phyloP scores from a whole-genome alignment of 2,329 filamentous ascomycete genomes.

The Cordyceps pruinosa region DNA sequence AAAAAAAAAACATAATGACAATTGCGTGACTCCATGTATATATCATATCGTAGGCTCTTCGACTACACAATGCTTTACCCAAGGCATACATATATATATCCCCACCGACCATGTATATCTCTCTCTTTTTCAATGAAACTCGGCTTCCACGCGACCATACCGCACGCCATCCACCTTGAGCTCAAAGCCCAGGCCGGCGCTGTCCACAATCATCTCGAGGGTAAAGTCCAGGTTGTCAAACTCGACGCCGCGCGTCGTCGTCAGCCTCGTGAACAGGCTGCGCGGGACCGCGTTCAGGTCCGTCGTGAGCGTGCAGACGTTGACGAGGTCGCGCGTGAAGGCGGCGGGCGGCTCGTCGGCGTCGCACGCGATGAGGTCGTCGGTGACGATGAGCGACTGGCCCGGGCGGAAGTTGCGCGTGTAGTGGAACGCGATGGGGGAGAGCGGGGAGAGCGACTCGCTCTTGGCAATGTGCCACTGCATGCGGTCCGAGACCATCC shows the following conservation, averaged over 20 bases:
- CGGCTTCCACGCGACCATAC: slow-evolving; percentile 70
- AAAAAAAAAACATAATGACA: neutral
- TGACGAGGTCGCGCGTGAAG: slow-evolving; percentile 55
- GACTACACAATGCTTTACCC: neutral
- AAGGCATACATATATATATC: neutral
- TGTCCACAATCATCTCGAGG: slow-evolving; percentile 76
- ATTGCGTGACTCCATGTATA: neutral
- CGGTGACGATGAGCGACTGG: slow-evolving; percentile 69
- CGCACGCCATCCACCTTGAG: slow-evolving; percentile 70
- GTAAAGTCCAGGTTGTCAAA: slow-evolving; percentile 80
- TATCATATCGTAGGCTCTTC: neutral
- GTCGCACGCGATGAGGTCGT: slow-evolving; percentile 72
- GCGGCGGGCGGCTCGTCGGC: slow-evolving; percentile 57
- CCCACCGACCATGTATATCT: neutral
- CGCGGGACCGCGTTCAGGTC: slow-evolving; percentile 70
- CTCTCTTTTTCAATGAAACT: slow-evolving; percentile 53
- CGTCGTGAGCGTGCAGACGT: slow-evolving; percentile 75
- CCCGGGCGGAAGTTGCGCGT: slow-evolving; percentile 76
- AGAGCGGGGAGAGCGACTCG: slow-evolving; percentile 65
- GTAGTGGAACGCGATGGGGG: slow-evolving; percentile 76
- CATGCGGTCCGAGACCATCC: slow-evolving; percentile 80
- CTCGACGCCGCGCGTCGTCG: slow-evolving; percentile 71
- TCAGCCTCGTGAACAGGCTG: slow-evolving; percentile 65
- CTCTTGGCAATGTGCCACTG: slow-evolving; percentile 82
- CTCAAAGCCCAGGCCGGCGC: slow-evolving; percentile 69